Percentiles rank a stretch among this genome's conserved stretches.
These are phyloP conservation scores for Petrea volubilis DNA, from an alignment of 257 asterid species.

Conservation along the genomic window DNA sequence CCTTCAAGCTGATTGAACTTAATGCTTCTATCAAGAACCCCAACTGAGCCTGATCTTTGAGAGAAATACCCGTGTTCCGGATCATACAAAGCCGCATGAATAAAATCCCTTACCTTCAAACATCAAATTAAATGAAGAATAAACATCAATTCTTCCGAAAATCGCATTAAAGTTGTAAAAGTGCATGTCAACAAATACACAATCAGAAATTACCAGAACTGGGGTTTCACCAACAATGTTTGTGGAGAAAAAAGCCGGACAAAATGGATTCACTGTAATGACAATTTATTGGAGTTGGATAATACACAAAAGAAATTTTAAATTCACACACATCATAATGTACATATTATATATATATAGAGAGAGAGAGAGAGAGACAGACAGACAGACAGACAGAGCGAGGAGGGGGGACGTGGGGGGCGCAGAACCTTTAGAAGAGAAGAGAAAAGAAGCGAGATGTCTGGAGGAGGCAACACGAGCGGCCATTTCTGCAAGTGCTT, in stretches of 20 bases:
- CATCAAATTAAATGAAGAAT: background rate
- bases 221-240: conserved; percentile 68
- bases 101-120: conserved; percentile 82
- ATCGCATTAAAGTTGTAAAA: background rate
- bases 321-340: background rate
- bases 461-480: conserved; percentile 53
- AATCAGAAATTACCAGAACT: conserved; percentile 50
- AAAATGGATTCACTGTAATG: conserved; percentile 51
- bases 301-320: background rate
- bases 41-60: conserved; percentile 85
- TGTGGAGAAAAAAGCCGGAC: conserved; percentile 62
- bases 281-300: background rate
- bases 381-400: background rate
- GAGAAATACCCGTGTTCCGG: conserved; percentile 83
- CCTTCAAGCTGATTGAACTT: conserved; percentile 83
- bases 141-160: background rate
- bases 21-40: conserved; percentile 83
- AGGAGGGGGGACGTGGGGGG: too few species aligned
- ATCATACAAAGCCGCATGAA: conserved; percentile 80
- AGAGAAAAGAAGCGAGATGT: conserved; percentile 34
- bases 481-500: conserved; percentile 49
- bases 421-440: conserved; percentile 52
- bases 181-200: background rate
- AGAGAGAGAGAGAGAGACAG: background rate
- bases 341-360: too few species aligned